Base-by-base conservation (phyloP, 305 asterid species). In the Rubia balearica region DNA sequence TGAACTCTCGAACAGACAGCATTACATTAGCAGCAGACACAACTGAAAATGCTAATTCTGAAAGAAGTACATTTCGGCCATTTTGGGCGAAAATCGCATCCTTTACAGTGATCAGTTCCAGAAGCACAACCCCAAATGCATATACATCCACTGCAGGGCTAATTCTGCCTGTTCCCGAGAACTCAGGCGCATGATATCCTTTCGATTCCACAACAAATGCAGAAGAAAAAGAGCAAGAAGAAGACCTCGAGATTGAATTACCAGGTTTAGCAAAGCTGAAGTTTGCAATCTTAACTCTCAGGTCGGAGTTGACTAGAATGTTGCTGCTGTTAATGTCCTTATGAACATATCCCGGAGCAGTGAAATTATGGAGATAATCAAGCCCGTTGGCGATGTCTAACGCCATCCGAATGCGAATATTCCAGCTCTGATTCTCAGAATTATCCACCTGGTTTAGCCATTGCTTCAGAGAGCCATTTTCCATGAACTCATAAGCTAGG, bases 121-220 rank as follows among this genome's bases (percentile, higher is more conserved):
- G 68, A 11, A 89, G 82, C 46, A 87, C 76, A 0, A 87, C 78
- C 68, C 92, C 92, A 60, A 82, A 85, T 24, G 90, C 89, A 62
- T 85, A 87, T 16, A 85, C 83, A 57, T 89, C 96, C 0, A 78
- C 27, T 79, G 87, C 82, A 17, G 86, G 81, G 27, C 83, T 77
- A 53, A 82, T 76, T 21, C 64, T 67, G 61, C 83, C 83, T 12
- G 57, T 14, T 76, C 75, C 75, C 43, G 77, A 19, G 65, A 77
- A 83, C 79, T 88, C 94, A 0, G 88, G 91, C n/a, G 86, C 88
- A 78, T 81, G n/a, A 73, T 86, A 88, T 2, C 91, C 89, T 68
- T 68, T 81, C 62, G 73, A 81, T 67, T 79, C 89, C 40, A 75
- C 41, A 57, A 73, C n/a, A 11, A 11, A 22, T 33, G 36, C 36